Base-by-base conservation (phyloP, 768 basidiomycete species). In the Lepiota subincarnata region DNA sequence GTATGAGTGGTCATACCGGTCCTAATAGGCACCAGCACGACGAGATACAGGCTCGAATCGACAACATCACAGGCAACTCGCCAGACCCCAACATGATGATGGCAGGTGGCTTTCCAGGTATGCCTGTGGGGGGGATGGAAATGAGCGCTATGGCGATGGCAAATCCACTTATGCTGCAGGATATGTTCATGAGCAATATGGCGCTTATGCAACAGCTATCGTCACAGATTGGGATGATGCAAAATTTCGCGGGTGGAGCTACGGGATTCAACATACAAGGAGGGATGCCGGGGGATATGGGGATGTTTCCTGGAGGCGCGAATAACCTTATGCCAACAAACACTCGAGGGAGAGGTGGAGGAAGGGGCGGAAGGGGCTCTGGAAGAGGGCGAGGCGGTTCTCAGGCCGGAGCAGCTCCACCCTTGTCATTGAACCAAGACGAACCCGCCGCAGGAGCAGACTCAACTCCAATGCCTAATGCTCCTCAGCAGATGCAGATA, bases 131-230 rank as follows among this genome's bases (percentile, higher is more conserved):
- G 54, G 66, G 62, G 38, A 79, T 87, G 79, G 84, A 91, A 64
- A 85, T 87, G 80, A 76, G 73, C 52, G 73, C 77, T 6, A 74
- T 83, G 72, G 76, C 70, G 40, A 74, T 66, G 22, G 65, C 75
- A 35, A 90, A 85, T 60, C 85, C 87, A 37, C 59, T 89, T 56
- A 70, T 87, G 69, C 68, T 95, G 60, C 92, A 93, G 68, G 92
- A 92, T 65, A 86, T 94, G 79, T 85, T 94, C 83, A 85, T 89
- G 81, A 89, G 81, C 67, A 87, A 93, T 66, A 91, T 92, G 88
- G 87, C 90, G 22, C 77, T 95, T 63, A 94, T 95, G 93, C 84
- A 88, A 51, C 92, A 94, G 70, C 89, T 96, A 84, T 89, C 89
- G 38, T 78, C 83, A 26, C 84, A 82, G 34, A 87, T 92, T 81